A percentile compares a stretch with the other conserved stretches of the same genome.
Evolutionary conservation across 2,329 filamentous ascomycete species (phyloP).

Genomic region (Ustulina deusta): DNA sequence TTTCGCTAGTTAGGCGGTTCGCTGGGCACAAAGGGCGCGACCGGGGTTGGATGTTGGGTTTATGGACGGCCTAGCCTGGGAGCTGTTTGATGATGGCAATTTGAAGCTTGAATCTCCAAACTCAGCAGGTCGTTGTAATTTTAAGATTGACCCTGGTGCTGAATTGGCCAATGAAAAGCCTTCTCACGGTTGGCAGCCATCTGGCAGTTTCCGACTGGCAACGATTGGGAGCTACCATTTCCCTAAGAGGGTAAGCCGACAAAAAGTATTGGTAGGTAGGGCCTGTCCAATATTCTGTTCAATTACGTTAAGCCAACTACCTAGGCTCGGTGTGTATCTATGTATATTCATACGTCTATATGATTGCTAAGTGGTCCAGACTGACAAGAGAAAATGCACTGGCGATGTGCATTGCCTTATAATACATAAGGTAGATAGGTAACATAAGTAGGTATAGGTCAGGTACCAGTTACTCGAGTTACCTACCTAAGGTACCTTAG

Average conservation of each 20-base stretch:
- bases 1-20: conserved; percentile 3
- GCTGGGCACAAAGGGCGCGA: conserved; percentile 18
- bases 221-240: conserved; percentile 9
- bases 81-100: background rate
- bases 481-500: too few species aligned
- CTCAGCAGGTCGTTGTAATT: conserved; percentile 12
- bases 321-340: too few species aligned
- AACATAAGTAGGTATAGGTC: too few species aligned
- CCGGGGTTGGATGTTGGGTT: conserved; percentile 11
- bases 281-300: background rate
- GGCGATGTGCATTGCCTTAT: too few species aligned
- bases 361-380: too few species aligned
- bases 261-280: conserved; percentile 8
- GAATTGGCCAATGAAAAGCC: conserved; percentile 33
- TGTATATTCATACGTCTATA: background rate
- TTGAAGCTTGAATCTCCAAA: conserved; percentile 12
- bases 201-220: conserved; percentile 9
- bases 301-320: background rate
- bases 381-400: too few species aligned
- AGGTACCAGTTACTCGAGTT: too few species aligned
- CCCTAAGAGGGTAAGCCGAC: conserved; percentile 21
- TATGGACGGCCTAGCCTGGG: background rate
- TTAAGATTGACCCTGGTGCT: background rate
- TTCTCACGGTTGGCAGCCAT: conserved; percentile 2
- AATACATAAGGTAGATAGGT: too few species aligned